phyloP scores from a whole-genome alignment of 768 basidiomycete species.

The Panaeolus cyanescens region DNA sequence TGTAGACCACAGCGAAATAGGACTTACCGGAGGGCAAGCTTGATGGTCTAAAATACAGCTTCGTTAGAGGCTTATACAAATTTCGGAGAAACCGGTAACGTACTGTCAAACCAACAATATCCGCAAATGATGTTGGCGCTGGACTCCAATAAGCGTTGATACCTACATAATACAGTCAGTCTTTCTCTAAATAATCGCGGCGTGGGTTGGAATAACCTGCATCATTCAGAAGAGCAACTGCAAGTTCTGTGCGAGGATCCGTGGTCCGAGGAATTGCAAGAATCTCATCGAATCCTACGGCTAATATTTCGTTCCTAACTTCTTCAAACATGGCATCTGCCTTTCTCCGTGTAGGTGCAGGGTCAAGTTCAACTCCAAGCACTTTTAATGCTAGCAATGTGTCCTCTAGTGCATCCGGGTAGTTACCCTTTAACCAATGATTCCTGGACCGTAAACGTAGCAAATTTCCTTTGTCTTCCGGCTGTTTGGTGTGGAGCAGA shows the following conservation, averaged over 20 bases:
- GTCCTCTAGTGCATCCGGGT: conserved; percentile 55
- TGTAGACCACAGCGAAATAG: neutral
- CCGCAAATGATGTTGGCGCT: conserved; percentile 52
- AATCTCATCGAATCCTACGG: conserved; percentile 70
- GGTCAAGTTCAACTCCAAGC: conserved; percentile 62
- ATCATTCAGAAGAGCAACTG: conserved; percentile 67
- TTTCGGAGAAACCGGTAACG: conserved; percentile 19
- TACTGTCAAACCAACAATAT: conserved; percentile 69
- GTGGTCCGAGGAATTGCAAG: conserved; percentile 61
- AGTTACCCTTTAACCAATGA: conserved; percentile 61
- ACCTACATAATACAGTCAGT: conserved; percentile 32
- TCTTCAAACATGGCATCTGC: conserved; percentile 69
- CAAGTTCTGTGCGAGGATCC: conserved; percentile 60
- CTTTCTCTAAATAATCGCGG: neutral
- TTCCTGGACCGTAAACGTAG: conserved; percentile 65
- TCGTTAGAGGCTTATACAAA: neutral
- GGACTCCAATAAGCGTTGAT: conserved; percentile 75
- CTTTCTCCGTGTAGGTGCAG: conserved; percentile 51
- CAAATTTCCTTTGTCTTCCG: conserved; percentile 57
- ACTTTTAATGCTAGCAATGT: conserved; percentile 60
- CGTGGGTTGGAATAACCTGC: conserved; percentile 53
- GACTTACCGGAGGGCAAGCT: conserved; percentile 59
- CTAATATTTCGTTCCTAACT: conserved; percentile 70
- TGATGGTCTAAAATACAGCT: conserved; percentile 49
- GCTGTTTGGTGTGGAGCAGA: conserved; percentile 43